Base-by-base conservation (phyloP, 2,329 filamentous ascomycete species). In the Pseudogymnoascus sp. region DNA sequence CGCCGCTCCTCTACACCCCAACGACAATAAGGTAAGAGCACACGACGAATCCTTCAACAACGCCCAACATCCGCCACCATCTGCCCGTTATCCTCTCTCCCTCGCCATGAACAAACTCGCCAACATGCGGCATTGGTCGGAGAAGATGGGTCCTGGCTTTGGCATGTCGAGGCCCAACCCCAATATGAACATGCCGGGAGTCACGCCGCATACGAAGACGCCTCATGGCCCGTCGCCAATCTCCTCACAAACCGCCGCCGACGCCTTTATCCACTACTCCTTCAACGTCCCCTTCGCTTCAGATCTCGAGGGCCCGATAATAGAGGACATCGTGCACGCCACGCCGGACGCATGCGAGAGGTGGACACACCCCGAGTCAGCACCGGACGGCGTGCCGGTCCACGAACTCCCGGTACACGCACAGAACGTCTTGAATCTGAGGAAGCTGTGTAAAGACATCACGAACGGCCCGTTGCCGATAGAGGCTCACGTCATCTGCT, bases 201-300 rank as follows among this genome's bases (percentile, higher is more conserved):
- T 34, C 9, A 13, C 30, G 19, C 57, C 37, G 12, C 33, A 59
- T 7, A 60, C 23, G 61, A 79, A 77, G 64, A 76, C 79, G 63
- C 73, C 76, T 61, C 74, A 79, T 58, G 75, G 75, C 65, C 75
- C 77, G 62, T 76, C 82, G 61, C 78, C 83, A 64, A 77, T 84
- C 71, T 79, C 85, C 68, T 85, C 88, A 65, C 83, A 87, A 61
- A 85, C 87, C 65, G 79, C 86, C 64, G 81, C 86, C 70, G 88
- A 92, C 72, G 80, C 86, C 58, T 85, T 84, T 65, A 89, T 97
- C 74, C 90, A 95, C 74, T 87, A 96, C 73, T 92, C 90, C 65
- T 97, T 99, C 84, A 97, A 96, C 72, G 88, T 99, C 56, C 94
- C 94, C 63, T 96, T 97, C 75, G 86, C 91, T 67, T 95, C 90